phyloP scores from a whole-genome alignment of 2,329 filamentous ascomycete species.

The Thelonectria blattea region DNA sequence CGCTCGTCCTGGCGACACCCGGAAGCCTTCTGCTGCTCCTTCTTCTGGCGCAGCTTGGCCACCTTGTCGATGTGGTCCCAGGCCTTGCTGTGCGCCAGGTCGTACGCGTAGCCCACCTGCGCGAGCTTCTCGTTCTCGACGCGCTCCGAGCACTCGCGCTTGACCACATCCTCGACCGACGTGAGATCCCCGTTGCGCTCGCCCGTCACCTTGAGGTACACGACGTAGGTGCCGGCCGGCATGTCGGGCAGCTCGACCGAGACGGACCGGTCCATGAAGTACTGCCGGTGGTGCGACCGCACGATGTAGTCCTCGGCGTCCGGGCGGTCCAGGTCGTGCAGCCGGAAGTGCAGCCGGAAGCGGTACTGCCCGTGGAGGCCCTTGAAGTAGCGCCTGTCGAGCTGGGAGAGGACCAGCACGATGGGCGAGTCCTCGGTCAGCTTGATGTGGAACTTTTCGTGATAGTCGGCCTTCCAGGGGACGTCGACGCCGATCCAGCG shows the following conservation, averaged over 20 bases:
- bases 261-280: slow-evolving; percentile 63
- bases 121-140: slow-evolving; percentile 63
- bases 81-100: slow-evolving; percentile 65
- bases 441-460: slow-evolving; percentile 65
- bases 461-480: slow-evolving; percentile 66
- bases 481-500: slow-evolving; percentile 68
- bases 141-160: slow-evolving; percentile 54
- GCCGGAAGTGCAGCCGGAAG: slow-evolving; percentile 56
- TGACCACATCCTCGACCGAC: slow-evolving; percentile 63
- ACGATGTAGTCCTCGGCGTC: slow-evolving; percentile 65
- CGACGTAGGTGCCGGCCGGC: slow-evolving; percentile 61
- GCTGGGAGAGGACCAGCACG: slow-evolving; percentile 65
- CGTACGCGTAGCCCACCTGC: slow-evolving; percentile 63
- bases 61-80: slow-evolving; percentile 57
- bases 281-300: slow-evolving; percentile 60
- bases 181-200: slow-evolving; percentile 50
- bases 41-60: slow-evolving; percentile 55
- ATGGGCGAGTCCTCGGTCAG: slow-evolving; percentile 62
- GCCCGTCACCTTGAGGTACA: slow-evolving; percentile 62
- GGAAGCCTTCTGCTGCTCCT: slow-evolving; percentile 56
- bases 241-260: slow-evolving; percentile 63
- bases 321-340: slow-evolving; percentile 55
- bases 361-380: slow-evolving; percentile 65
- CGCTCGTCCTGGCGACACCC: slow-evolving; percentile 52
- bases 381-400: slow-evolving; percentile 67